Evolutionary conservation across 495 filamentous ascomycete genomes (phyloP), one percentile per base, ranked within the genome.

Genomic region (Recurvomyces mirabilis): DNA sequence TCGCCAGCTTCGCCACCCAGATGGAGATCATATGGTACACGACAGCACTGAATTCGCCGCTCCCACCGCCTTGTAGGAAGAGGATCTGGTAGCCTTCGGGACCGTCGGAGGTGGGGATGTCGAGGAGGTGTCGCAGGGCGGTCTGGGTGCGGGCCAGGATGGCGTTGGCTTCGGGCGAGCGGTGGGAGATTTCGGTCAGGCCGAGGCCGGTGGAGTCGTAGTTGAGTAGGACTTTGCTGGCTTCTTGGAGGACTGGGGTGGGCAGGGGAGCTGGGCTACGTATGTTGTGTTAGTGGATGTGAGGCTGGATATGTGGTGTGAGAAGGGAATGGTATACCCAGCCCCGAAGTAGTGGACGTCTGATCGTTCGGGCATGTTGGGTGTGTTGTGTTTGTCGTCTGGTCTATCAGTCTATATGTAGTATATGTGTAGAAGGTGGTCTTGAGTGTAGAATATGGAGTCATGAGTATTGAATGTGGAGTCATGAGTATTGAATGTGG

Each of bases 131-230:
- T 5, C 41, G 45, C 25, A 67, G 57, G 13, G 41, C 36, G 6
- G 47, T 32, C 45, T 65, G 62, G 12, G 64, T 46, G 24, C 61
- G 40, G 30, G 52, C 56, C n/a, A 67, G 60, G 40, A 67, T 60
- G 35, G 52, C 54, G 40, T 60, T 71, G 13, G 88, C 87, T 35
- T 82, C 70, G 28, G 74, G 65, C n/a, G 82, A 87, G 40, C 88
- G 87, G 62, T 96, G 89, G 17, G 81, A 88, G 62, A 93, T 84
- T 61, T 94, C 87, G 47, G 81, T 81, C 33, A 88, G 69, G 48
- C 79, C 83, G 46, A 94, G 66, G 33, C 88, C 87, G 43, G 75
- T 83, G 60, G 77, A 70, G 19, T 93, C 70, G 68, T 79, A 91
- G 69, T 96, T 84, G 43, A 89, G 64, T 30, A 94, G 79, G 12